A percentile compares a stretch with the other conserved stretches of the same genome.
These are phyloP conservation scores for Neurospora sp. DNA, from an alignment of 495 filamentous ascomycete species.

Conservation along the genomic window DNA sequence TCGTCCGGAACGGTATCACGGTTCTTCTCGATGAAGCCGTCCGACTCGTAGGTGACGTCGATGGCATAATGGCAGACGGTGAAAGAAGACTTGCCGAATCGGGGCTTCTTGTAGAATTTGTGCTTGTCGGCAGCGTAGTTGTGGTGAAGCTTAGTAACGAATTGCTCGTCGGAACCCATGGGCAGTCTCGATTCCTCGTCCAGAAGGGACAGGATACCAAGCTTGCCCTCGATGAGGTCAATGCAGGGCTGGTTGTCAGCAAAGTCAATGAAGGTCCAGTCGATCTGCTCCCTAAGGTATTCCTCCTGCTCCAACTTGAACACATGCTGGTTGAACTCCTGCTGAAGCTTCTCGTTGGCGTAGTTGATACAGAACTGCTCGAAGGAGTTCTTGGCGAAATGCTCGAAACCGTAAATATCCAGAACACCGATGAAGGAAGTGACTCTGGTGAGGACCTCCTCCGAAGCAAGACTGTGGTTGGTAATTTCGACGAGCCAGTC, in stretches of 20 bases:
- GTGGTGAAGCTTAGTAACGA: conserved; percentile 94
- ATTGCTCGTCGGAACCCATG: conserved; percentile 95
- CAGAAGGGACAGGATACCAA: conserved; percentile 83
- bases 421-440: conserved; percentile 96
- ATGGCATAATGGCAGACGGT: conserved; percentile 98
- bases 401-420: conserved; percentile 99
- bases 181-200: conserved; percentile 95
- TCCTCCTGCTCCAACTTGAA: conserved; percentile 99
- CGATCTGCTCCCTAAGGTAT: conserved; percentile 92
- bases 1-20: conserved; percentile 97
- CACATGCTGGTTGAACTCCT: conserved; percentile 99
- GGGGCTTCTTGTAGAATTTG: conserved; percentile 96
- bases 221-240: conserved; percentile 92
- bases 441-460: conserved; percentile 73
- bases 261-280: conserved; percentile 99
- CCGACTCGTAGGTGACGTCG: conserved; percentile 98
- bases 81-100: conserved; percentile 95
- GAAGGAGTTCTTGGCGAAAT: conserved; percentile 99
- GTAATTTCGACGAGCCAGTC: conserved; percentile 98
- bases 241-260: conserved; percentile 99
- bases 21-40: conserved; percentile 99
- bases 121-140: conserved; percentile 87
- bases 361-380: conserved; percentile 99
- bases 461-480: conserved; percentile 81
- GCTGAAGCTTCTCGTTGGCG: conserved; percentile 97